Evolutionary conservation across 305 asterid species (phyloP).

Genomic region (Fraxinus dipetala): DNA sequence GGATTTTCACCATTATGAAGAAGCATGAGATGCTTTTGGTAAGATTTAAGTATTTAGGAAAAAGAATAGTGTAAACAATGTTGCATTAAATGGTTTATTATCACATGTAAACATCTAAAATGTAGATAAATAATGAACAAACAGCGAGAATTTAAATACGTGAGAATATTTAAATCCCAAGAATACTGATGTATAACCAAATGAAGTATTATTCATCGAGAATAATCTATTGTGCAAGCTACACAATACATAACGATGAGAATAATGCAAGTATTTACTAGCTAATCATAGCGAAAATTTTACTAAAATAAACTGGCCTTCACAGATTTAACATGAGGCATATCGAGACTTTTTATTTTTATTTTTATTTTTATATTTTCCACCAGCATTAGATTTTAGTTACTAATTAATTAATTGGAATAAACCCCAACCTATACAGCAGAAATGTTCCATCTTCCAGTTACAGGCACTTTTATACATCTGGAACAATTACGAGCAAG

Average conservation of each 20-base stretch:
- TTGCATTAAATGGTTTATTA: neutral
- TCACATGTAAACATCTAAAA: neutral
- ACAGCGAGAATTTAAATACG: neutral
- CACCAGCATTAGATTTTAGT: neutral
- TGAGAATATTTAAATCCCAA: neutral
- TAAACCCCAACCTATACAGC: neutral
- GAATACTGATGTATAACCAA: neutral
- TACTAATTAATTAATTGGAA: neutral
- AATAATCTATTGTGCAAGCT: neutral
- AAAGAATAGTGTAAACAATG: neutral
- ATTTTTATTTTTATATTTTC: too few relatives aligned
- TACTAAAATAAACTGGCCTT: neutral
- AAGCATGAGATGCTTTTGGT: neutral
- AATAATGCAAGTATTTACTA: neutral
- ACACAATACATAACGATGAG: neutral
- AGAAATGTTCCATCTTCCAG: neutral
- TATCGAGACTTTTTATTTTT: neutral
- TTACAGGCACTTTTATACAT: neutral
- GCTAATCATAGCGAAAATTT: neutral
- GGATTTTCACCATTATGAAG: neutral
- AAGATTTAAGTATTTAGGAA: neutral
- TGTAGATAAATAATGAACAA: neutral
- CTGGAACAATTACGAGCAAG: neutral
- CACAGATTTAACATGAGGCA: neutral
- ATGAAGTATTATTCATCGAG: neutral